These are phyloP conservation scores for Capronia americana DNA, from an alignment of 2,329 filamentous ascomycete species.

Conservation along the genomic window DNA sequence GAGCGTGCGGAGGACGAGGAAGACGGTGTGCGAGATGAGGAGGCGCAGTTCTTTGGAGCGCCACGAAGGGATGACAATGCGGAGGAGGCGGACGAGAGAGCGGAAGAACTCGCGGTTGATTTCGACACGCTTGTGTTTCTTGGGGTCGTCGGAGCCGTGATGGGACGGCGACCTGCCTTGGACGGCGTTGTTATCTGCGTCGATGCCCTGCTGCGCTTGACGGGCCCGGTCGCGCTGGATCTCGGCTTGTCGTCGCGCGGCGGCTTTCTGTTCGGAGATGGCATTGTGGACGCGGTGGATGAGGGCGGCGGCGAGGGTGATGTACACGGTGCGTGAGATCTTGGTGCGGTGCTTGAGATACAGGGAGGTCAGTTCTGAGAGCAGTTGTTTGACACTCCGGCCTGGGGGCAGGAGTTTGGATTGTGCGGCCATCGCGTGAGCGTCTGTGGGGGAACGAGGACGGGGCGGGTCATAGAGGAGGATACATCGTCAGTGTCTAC, in stretches of 20 bases:
- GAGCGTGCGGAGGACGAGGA: constrained; percentile 85
- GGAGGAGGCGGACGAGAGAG: constrained; percentile 76
- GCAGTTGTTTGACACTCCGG: constrained; percentile 67
- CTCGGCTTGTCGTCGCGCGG: constrained; percentile 71
- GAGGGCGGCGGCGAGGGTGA: constrained; percentile 79
- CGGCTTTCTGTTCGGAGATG: constrained; percentile 89
- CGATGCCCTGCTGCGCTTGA: constrained; percentile 45
- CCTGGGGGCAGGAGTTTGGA: constrained; percentile 71
- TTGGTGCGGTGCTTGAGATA: constrained; percentile 81
- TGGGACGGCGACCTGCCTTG: background rate
- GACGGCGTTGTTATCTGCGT: background rate
- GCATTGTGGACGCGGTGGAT: constrained; percentile 88
- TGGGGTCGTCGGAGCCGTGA: background rate
- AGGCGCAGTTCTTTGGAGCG: constrained; percentile 85
- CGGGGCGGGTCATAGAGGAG: background rate
- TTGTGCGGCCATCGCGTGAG: constrained; percentile 69
- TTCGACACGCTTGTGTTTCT: constrained; percentile 76
- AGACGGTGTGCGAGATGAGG: constrained; percentile 88
- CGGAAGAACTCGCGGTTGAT: constrained; percentile 86
- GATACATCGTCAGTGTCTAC: background rate
- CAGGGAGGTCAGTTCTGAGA: constrained; percentile 71
- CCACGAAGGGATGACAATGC: constrained; percentile 90
- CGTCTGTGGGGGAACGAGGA: background rate
- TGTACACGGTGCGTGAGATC: constrained; percentile 83
- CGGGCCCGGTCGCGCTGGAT: constrained; percentile 55